phyloP scores from a whole-genome alignment of 192 early-diverging fungal species.

The Rhizophlyctis rosea region DNA sequence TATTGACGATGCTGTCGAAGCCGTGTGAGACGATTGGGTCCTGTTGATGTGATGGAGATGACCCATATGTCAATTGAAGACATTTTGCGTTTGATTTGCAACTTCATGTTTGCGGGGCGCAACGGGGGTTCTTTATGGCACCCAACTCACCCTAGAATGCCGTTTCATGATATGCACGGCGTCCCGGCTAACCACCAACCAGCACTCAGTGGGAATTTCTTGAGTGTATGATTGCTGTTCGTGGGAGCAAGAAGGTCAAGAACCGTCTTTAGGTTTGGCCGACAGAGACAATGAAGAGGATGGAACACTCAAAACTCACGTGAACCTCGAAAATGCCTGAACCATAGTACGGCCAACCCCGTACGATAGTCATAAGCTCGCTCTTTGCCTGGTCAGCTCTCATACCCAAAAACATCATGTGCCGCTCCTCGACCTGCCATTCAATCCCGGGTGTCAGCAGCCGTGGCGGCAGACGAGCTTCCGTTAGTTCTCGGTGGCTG shows the following conservation, averaged over 20 bases:
- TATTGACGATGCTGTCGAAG: slow-evolving; percentile 37
- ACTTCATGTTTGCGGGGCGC: too few relatives aligned
- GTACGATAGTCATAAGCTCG: slow-evolving; percentile 28
- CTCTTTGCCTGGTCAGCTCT: slow-evolving; percentile 12
- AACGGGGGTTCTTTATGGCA: too few relatives aligned
- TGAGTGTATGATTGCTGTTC: slow-evolving; percentile 47
- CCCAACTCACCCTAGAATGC: slow-evolving; percentile 28
- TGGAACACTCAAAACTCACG: slow-evolving; percentile 20
- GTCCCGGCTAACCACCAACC: slow-evolving; percentile 36
- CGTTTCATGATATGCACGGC: slow-evolving; percentile 42
- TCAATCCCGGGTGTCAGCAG: slow-evolving; percentile 6
- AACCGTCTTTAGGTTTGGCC: too few relatives aligned
- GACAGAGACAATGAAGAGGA: background rate
- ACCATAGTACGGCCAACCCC: slow-evolving; percentile 40
- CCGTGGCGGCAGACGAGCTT: slow-evolving; percentile 1
- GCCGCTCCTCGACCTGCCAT: slow-evolving; percentile 16
- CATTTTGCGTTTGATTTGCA: too few relatives aligned
- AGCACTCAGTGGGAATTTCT: slow-evolving; percentile 41
- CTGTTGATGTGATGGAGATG: slow-evolving; percentile 9
- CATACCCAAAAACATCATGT: slow-evolving; percentile 27
- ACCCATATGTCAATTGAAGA: too few relatives aligned
- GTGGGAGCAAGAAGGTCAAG: background rate
- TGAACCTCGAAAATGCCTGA: slow-evolving; percentile 41
- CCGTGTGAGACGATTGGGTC: slow-evolving; percentile 34
- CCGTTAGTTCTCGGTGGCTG: background rate